These are phyloP conservation scores for Colletotrichum gigasporum DNA, from an alignment of 2,329 filamentous ascomycete genomes.

Conservation along the genomic window DNA sequence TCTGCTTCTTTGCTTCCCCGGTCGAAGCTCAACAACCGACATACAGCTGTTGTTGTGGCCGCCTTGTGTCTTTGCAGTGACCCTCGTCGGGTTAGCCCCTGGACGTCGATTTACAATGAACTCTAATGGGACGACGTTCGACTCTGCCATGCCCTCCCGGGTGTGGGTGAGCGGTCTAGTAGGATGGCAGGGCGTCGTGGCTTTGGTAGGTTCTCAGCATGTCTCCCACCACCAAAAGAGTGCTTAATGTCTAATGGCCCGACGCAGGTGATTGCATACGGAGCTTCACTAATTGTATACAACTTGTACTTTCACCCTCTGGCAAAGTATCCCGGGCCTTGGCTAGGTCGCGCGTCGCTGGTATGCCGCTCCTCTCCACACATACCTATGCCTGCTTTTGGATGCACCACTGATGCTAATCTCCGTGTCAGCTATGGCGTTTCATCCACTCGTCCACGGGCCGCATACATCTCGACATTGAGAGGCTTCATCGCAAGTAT, in stretches of 20 bases:
- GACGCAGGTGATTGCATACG: not conserved
- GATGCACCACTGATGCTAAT: not conserved
- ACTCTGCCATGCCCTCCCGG: not conserved
- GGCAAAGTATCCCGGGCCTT: slow-evolving; percentile 8
- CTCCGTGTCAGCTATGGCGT: slow-evolving; percentile 43
- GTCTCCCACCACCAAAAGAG: not conserved
- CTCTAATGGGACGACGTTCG: not conserved
- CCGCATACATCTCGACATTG: slow-evolving; percentile 36
- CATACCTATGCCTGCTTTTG: too few relatives aligned
- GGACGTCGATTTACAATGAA: not conserved
- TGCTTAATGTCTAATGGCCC: not conserved
- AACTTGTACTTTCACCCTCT: slow-evolving; percentile 16
- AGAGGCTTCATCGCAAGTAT: slow-evolving; percentile 33
- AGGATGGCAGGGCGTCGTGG: not conserved
- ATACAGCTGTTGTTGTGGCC: not conserved
- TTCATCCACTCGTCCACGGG: slow-evolving; percentile 38
- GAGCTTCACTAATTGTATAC: not conserved
- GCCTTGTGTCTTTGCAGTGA: not conserved
- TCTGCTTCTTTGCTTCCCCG: not conserved
- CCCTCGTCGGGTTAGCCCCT: not conserved
- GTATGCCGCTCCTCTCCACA: not conserved
- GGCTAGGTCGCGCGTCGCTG: not conserved
- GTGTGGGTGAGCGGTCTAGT: not conserved
- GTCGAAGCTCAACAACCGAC: not conserved
- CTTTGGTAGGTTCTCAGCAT: not conserved